Base-by-base conservation (phyloP, 192 early-diverging fungal genomes). In the Entophlyctis luteolus region DNA sequence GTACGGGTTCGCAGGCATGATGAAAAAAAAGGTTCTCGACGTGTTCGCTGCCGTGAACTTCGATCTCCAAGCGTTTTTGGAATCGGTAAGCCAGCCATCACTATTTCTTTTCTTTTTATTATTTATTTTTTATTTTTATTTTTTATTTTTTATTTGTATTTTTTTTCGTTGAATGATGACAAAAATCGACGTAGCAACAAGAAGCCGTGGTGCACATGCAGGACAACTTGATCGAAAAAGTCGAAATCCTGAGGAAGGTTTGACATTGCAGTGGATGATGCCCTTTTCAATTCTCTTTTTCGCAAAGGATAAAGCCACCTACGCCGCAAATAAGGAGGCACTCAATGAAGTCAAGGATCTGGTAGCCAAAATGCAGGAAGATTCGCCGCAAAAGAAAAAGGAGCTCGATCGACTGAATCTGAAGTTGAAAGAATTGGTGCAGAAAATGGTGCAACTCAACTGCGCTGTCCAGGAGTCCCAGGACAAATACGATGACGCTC, bases 1-100 rank as follows among this genome's bases (percentile, higher is more conserved):
- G 75, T 36, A 72, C 28, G 68, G 59, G 45, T 54, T 73, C 56
- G 76, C 76, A 3, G 49, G 72, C 5, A 60, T 45, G 8, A 48
- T 77, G 72, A 72, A 77, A 48, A 70, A 73, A 63, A 77, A 28
- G 22, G 48, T 77, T 1, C 32, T 73, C 55, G 72, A 77, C 5
- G 63, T 60, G 2, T 74, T 77, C 48, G 4, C 32, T 20, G 20
- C 49, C 1, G 28, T 46, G 29, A 70, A 70, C 48, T 68, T 56
- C 22, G 71, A 69, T 37, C 69, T 77, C 54, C 72, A 77, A 10
- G 35, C 45, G 0, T 65, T 42, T 14, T 47, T 48, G 2, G 73
- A 77, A 31, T 16, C 56, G 34, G 68, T 70, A 48, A 45, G 45
- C 31, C 22, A 20, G n/a, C n/a, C n/a, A n/a, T n/a, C n/a, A n/a